Percentiles rank a stretch among this genome's conserved stretches.
phyloP scores from a whole-genome alignment of 1,284 basidiomycete genomes.

The Cerioporus squamosus region DNA sequence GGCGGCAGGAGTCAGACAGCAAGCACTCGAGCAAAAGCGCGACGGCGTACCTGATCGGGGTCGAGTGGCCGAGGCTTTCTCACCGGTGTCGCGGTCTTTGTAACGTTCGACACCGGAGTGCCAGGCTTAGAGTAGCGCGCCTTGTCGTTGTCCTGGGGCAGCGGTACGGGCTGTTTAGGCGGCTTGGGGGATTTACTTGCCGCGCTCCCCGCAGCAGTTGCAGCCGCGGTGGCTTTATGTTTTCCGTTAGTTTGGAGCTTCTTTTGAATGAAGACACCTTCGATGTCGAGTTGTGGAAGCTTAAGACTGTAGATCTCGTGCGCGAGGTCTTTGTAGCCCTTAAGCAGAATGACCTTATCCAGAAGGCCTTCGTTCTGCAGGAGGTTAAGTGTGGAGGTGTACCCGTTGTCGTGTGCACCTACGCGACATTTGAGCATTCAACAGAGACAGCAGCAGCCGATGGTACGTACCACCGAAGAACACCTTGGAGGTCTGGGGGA shows the following conservation, averaged over 20 bases:
- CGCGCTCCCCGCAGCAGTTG: conserved; percentile 7
- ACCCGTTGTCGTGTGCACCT: conserved; percentile 60
- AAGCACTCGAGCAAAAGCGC: not conserved
- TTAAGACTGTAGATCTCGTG: conserved; percentile 47
- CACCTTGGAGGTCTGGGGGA: conserved; percentile 47
- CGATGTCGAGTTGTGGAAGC: conserved; percentile 46
- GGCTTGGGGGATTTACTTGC: conserved; percentile 21
- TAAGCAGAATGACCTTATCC: conserved; percentile 54
- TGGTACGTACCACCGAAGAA: conserved; percentile 45
- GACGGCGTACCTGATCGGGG: conserved; percentile 26
- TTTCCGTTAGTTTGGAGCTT: conserved; percentile 39
- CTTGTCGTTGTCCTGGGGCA: conserved; percentile 32
- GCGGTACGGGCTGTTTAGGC: conserved; percentile 18
- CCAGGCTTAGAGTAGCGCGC: conserved; percentile 20
- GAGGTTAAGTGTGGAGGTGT: conserved; percentile 50
- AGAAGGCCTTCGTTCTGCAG: conserved; percentile 53
- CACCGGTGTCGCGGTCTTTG: conserved; percentile 11
- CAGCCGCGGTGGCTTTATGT: conserved; percentile 25
- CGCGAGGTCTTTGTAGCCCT: conserved; percentile 52
- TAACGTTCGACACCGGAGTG: conserved; percentile 15
- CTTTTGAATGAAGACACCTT: conserved; percentile 51
- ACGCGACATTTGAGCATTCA: not conserved
- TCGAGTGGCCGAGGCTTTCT: conserved; percentile 19
- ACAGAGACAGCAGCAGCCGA: conserved; percentile 15
- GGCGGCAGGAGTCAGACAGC: not conserved